Evolutionary conservation across 208 protist genomes (phyloP).

Genomic region (Trypanosoma grayi): DNA sequence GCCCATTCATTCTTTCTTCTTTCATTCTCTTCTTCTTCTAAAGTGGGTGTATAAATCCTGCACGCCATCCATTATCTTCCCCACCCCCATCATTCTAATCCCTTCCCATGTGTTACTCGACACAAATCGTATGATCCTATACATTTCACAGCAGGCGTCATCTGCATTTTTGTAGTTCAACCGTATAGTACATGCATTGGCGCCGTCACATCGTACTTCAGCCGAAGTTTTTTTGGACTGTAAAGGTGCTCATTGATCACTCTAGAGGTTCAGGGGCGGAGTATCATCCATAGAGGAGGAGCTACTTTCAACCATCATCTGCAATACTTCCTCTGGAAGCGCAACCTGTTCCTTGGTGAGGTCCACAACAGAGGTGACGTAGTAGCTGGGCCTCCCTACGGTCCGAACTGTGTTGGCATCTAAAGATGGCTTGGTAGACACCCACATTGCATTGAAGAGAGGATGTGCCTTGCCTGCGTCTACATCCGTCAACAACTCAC

Average conservation of each 20-base stretch:
- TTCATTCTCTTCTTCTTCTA: constrained; percentile 12
- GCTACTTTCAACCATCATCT: constrained; percentile 30
- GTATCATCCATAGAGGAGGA: constrained; percentile 5
- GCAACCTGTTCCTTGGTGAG: constrained; percentile 8
- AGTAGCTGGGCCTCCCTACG: constrained; percentile 65
- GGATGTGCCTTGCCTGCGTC: constrained; percentile 24
- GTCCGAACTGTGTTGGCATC: constrained; percentile 38
- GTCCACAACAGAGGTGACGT: constrained; percentile 46
- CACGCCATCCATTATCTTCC: constrained; percentile 1
- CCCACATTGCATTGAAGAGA: constrained; percentile 83
- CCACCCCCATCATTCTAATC: no score
- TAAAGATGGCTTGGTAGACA: constrained; percentile 38
- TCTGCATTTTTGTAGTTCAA: no score
- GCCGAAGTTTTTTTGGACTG: no score
- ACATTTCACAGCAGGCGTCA: no score
- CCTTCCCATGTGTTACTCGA: no score
- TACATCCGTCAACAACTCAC: not conserved
- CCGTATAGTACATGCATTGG: no score
- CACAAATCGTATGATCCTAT: no score
- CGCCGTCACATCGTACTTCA: no score
- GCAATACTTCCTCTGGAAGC: constrained; percentile 18
- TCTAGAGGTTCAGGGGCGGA: not conserved
- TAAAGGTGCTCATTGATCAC: not conserved
- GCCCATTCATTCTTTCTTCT: constrained; percentile 13
- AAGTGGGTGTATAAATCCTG: not conserved